phyloP scores from a whole-genome alignment of 768 basidiomycete species.

The Phylloporus rhodoxanthus region DNA sequence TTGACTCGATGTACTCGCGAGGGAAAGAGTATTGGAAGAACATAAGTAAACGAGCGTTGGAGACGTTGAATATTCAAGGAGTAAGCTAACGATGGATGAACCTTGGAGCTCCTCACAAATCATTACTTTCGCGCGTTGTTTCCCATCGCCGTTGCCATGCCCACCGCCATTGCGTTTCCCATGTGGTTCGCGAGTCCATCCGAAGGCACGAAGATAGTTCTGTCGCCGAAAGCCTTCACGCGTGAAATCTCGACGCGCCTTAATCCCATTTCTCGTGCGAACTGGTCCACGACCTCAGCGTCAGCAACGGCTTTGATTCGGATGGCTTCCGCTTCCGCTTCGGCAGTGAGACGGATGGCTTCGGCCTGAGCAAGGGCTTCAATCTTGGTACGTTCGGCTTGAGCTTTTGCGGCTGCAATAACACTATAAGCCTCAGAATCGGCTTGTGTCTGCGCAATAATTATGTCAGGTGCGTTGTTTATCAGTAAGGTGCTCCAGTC shows the following conservation, averaged over 20 bases:
- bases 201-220: conserved; percentile 64
- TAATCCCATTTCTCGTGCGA: conserved; percentile 73
- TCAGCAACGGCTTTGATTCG: conserved; percentile 63
- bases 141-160: conserved; percentile 69
- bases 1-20: not conserved
- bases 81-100: not conserved
- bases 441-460: conserved; percentile 47
- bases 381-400: conserved; percentile 59
- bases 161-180: conserved; percentile 56
- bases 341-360: conserved; percentile 67
- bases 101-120: not conserved
- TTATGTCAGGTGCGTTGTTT: conserved; percentile 6
- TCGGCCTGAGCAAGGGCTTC: conserved; percentile 75
- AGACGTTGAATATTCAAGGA: not conserved
- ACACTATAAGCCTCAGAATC: conserved; percentile 73
- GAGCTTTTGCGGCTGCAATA: conserved; percentile 68
- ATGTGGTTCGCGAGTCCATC: conserved; percentile 54
- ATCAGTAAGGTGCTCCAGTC: not conserved
- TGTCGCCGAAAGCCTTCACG: conserved; percentile 61
- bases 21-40: not conserved
- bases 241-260: conserved; percentile 59
- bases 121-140: conserved; percentile 16
- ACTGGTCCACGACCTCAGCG: conserved; percentile 51
- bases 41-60: not conserved
- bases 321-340: conserved; percentile 68